phyloP scores from a whole-genome alignment of 108 stramenopile species.

The Discostella pseudostelligera region DNA sequence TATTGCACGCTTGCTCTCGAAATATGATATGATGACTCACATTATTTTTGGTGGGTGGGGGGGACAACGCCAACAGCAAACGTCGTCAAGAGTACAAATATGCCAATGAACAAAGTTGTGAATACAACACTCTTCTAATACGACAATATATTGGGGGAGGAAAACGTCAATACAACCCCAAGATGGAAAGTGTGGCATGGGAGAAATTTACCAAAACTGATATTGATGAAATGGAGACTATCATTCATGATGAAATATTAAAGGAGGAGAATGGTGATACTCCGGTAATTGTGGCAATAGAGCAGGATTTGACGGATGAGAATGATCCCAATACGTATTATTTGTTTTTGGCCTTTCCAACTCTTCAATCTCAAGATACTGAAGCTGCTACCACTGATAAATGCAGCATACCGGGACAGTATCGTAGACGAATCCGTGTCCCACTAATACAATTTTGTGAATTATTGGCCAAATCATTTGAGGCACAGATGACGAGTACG shows the following conservation, averaged over 20 bases:
- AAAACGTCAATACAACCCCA: slow-evolving; percentile 21
- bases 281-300: slow-evolving; percentile 46
- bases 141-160: slow-evolving; percentile 43
- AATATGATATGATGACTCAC: too few relatives aligned
- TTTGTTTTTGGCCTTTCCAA: slow-evolving; percentile 41
- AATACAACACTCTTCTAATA: slow-evolving; percentile 34
- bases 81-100: slow-evolving; percentile 41
- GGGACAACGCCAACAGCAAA: too few relatives aligned
- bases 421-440: slow-evolving; percentile 43
- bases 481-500: slow-evolving; percentile 51
- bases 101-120: slow-evolving; percentile 20
- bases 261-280: slow-evolving; percentile 17
- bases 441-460: slow-evolving; percentile 64
- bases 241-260: slow-evolving; percentile 19
- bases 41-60: too few relatives aligned
- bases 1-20: too few relatives aligned
- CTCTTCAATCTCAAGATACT: background rate
- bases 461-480: slow-evolving; percentile 55
- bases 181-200: slow-evolving; percentile 19
- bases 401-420: slow-evolving; percentile 9
- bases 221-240: slow-evolving; percentile 10
- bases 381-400: background rate
- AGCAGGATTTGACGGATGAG: slow-evolving; percentile 35
- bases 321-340: slow-evolving; percentile 24
- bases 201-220: slow-evolving; percentile 2